Base-by-base conservation (phyloP, 2,329 filamentous ascomycete species). In the Torrubiellomyces zombiae region DNA sequence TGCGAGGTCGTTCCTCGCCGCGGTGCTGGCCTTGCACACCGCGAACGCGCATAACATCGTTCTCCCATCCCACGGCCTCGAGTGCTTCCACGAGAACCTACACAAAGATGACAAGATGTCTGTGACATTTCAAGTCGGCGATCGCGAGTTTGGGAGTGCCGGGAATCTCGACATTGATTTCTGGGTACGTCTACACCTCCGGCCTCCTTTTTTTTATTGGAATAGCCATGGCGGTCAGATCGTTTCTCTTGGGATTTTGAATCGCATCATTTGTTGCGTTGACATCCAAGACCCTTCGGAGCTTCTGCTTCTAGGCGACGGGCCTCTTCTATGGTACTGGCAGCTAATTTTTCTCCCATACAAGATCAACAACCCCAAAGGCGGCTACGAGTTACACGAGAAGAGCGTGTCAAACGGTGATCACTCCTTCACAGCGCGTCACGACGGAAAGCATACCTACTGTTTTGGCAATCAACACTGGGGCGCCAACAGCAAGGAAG, bases 381-480 rank as follows among this genome's bases (percentile, higher is more conserved):
- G 71, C 45, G 65, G 68, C 45, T 78, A 82, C 58, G 74, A 89
- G 49, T 65, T 79, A 44, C 76, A 81, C 54, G 71, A 91, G 48
- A 78, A 76, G 52, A 64, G 70, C 31, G 68, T 89, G 31, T 85
- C 85, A 34, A 85, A 79, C 41, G 89, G 89, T 48, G 86, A 95
- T 55, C 82, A 91, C 60, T 80, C 80, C 30, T 95, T 98, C 56
- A 77, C 73, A 19, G 85, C 89, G 25, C 61, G 66, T 40, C 58
- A 73, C 46, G 85, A 98, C 51, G 89, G 89, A 37, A 83, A 79
- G 57, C 94, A 79, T 60, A 62, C 69, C 29, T 98, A 98, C 71
- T 98, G 89, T 71, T 98, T 98, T 60, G 91, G 89, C 56, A 98
- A 98, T 57, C 86, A 95, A 63, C 77, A 89, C 53, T 98, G 86